Conservation (phyloP, 768 basidiomycete genomes). For the Paxillus rubicundulus region DNA sequence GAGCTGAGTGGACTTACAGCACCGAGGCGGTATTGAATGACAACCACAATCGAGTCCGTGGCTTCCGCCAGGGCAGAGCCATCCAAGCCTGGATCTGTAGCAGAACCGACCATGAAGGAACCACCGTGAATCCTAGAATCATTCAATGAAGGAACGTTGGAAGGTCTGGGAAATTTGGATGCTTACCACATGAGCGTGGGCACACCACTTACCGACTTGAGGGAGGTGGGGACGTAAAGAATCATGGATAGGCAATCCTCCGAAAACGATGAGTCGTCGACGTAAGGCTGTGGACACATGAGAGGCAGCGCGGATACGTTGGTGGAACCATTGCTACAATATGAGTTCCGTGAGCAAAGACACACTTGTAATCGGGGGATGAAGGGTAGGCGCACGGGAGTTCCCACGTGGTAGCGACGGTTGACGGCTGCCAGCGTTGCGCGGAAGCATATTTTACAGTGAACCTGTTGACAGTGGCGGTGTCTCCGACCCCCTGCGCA, state of each 20-base stretch:
- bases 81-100: constrained; percentile 69
- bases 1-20: constrained; percentile 44
- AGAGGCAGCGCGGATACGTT: constrained; percentile 59
- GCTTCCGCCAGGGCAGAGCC: constrained; percentile 70
- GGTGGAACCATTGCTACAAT: constrained; percentile 45
- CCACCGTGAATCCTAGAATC: constrained; percentile 78
- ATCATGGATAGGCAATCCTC: constrained; percentile 86
- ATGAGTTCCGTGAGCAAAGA: neutral
- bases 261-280: constrained; percentile 46
- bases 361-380: neutral
- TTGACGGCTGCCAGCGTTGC: constrained; percentile 57
- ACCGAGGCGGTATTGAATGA: constrained; percentile 83
- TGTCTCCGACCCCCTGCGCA: constrained; percentile 51
- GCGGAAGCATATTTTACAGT: constrained; percentile 67
- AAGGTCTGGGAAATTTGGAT: neutral
- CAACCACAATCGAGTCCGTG: constrained; percentile 74
- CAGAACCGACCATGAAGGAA: constrained; percentile 70
- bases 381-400: constrained; percentile 49
- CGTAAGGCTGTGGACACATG: constrained; percentile 65
- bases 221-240: constrained; percentile 59
- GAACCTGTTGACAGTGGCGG: constrained; percentile 52
- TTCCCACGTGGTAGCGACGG: constrained; percentile 52
- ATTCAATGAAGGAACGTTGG: neutral
- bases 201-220: constrained; percentile 30
- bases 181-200: constrained; percentile 64